Base-by-base conservation (phyloP, 2,329 filamentous ascomycete species). In the Podosphaera aphanis region DNA sequence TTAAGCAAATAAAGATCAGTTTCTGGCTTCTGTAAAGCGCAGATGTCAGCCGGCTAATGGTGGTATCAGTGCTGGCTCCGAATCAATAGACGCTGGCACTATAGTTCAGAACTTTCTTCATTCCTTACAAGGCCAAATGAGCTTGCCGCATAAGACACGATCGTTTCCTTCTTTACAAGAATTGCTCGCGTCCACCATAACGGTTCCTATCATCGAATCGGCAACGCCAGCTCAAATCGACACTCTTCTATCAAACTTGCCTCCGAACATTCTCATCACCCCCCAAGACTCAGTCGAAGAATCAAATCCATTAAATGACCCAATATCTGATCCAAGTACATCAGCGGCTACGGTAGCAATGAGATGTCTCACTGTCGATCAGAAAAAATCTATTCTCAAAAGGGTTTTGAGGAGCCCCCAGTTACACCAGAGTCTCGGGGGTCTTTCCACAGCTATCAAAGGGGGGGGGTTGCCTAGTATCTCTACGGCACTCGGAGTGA, bases 401-500 rank as follows among this genome's bases (percentile, higher is more conserved):
- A 79, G 78, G 57, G 85, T 95, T 6, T 64, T 95, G 13, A 74
- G 83, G 51, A 92, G 83, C 52, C 88, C 90, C 16, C 90, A 98
- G 58, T 85, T 98, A 57, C 74, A 76, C 49, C 90, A 95, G 61
- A 88, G 83, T 53, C 64, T 94, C 35, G 74, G 76, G 0, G 90
- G 81, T 58, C 64, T 98, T 54, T 93, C 85, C 0, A 76, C 85
- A 62, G 90, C 90, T 11, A 66, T 98, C 46, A 71, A 85, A 47
- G 88, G 95, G 55, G 90, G 90, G 11, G 90, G 88, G 0, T 63
- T 98, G 47, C 86, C 88, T 3, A 92, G 78, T 54, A 80, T 98
- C 51, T 80, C 84, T 5, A 85, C 93, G 55, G 88, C 86, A 3
- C 66, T 98, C 35, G 73, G 77, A 5, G 73, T 95, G 48, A 74